Percentiles rank a stretch among this genome's conserved stretches.
phyloP scores from a whole-genome alignment of 768 basidiomycete genomes.

The Chalciporus sphaerocephalus region DNA sequence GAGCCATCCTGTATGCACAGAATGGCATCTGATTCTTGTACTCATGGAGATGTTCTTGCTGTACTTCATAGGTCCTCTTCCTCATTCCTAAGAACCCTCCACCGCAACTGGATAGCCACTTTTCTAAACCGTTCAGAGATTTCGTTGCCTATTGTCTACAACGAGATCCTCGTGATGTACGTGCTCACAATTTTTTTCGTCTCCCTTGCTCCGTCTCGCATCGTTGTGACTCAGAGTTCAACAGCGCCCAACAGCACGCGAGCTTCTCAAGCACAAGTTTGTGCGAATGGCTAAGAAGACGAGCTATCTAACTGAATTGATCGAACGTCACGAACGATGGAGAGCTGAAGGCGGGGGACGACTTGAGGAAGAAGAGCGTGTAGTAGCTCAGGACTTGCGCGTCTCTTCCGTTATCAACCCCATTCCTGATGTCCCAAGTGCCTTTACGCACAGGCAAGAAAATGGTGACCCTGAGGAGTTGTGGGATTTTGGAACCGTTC shows the following conservation, averaged over 20 bases:
- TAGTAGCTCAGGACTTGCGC: conserved; percentile 60
- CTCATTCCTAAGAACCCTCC: conserved; percentile 98
- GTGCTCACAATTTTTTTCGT: conserved; percentile 25
- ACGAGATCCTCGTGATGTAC: conserved; percentile 86
- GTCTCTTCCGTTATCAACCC: conserved; percentile 20
- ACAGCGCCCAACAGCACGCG: conserved; percentile 90
- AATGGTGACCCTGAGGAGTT: conserved; percentile 72
- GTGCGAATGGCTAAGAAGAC: conserved; percentile 93
- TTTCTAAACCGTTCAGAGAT: conserved; percentile 90
- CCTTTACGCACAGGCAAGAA: conserved; percentile 37
- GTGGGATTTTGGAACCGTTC: conserved; percentile 98
- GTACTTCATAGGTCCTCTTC: conserved; percentile 75
- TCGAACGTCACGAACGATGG: conserved; percentile 93
- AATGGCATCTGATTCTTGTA: not conserved
- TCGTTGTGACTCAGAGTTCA: conserved; percentile 12
- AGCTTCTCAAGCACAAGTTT: conserved; percentile 95
- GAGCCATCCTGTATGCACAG: not conserved
- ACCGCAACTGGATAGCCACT: conserved; percentile 82
- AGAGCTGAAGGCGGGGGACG: conserved; percentile 82
- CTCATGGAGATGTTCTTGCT: not conserved
- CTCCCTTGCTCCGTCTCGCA: conserved; percentile 2
- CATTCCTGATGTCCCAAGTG: not conserved
- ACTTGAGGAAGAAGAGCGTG: conserved; percentile 65
- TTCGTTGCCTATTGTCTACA: conserved; percentile 92
- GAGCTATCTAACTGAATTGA: conserved; percentile 89